phyloP scores from a whole-genome alignment of 805 yeast genomes.

The Kodamaea hsintzibuensis region DNA sequence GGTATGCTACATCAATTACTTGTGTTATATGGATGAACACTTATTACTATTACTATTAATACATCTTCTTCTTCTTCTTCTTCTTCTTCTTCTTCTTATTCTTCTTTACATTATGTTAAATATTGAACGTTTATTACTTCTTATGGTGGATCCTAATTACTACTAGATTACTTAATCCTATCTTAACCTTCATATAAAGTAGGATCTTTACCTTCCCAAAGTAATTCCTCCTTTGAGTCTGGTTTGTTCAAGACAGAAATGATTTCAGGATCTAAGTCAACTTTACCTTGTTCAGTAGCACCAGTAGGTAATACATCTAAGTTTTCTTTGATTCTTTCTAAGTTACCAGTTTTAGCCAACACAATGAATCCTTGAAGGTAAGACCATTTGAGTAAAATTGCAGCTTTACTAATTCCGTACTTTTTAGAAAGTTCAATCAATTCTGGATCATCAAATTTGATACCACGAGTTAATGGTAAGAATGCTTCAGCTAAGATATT shows the following conservation, averaged over 20 bases:
- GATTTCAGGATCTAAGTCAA: constrained; percentile 42
- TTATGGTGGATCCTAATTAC: no score
- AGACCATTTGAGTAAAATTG: constrained; percentile 72
- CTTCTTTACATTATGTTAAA: no score
- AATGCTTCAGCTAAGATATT: constrained; percentile 70
- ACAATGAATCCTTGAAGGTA: constrained; percentile 57
- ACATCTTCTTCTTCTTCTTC: no score
- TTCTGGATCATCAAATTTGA: constrained; percentile 54
- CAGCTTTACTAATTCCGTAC: constrained; percentile 54
- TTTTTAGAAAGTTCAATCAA: constrained; percentile 51
- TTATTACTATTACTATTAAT: no score
- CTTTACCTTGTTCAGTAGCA: constrained; percentile 30
- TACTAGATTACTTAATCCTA: no score
- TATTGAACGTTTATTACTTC: no score
- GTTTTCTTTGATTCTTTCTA: constrained; percentile 55
- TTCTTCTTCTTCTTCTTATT: no score
- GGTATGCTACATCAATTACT: no score
- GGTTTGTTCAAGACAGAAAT: constrained; percentile 36
- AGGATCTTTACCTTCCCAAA: constrained; percentile 38
- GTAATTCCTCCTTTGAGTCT: constrained; percentile 34
- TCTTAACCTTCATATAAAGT: constrained; percentile 20
- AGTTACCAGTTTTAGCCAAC: constrained; percentile 49
- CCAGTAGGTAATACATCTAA: constrained; percentile 48
- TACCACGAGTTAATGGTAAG: constrained; percentile 75
- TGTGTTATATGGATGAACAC: no score